These are phyloP conservation scores for Exophiala xenobiotica DNA, from an alignment of 2,329 filamentous ascomycete genomes.

Conservation along the genomic window DNA sequence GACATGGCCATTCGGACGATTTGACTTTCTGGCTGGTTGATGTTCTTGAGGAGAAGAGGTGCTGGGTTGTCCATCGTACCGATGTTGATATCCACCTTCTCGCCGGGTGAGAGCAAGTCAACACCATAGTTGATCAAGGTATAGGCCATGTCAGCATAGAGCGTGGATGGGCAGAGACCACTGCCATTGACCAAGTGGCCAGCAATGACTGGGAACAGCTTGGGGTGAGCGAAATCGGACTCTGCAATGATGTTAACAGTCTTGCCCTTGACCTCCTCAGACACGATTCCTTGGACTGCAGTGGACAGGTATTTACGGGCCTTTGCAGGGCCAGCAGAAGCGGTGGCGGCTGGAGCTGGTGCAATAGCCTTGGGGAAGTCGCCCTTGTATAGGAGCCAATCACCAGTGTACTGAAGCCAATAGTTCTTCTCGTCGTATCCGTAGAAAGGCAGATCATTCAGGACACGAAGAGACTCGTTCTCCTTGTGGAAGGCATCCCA, in stretches of 20 bases:
- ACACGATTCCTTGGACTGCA: constrained; percentile 63
- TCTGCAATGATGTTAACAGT: constrained; percentile 62
- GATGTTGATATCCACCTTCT: constrained; percentile 32
- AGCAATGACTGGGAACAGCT: constrained; percentile 60
- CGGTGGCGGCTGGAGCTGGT: constrained; percentile 39
- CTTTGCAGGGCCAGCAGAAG: constrained; percentile 44
- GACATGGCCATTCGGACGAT: constrained; percentile 27
- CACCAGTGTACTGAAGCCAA: constrained; percentile 69
- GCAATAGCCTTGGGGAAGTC: constrained; percentile 47
- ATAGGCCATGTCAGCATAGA: constrained; percentile 65
- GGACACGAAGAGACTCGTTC: constrained; percentile 53
- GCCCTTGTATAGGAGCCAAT: constrained; percentile 70
- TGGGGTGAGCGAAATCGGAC: constrained; percentile 64
- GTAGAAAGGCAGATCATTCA: constrained; percentile 68
- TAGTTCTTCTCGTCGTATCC: constrained; percentile 70
- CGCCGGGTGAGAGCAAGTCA: constrained; percentile 27
- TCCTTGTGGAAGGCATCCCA: constrained; percentile 48
- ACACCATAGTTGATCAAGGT: constrained; percentile 62
- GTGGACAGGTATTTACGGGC: constrained; percentile 61
- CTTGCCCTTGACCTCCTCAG: constrained; percentile 62
- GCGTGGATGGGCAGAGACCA: constrained; percentile 62
- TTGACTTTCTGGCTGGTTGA: constrained; percentile 30
- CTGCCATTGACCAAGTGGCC: constrained; percentile 69
- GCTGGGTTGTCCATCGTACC: constrained; percentile 32
- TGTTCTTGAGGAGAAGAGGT: constrained; percentile 31